phyloP scores from a whole-genome alignment of 371 early-diverging fungal genomes.

The Capillidium heterosporum region DNA sequence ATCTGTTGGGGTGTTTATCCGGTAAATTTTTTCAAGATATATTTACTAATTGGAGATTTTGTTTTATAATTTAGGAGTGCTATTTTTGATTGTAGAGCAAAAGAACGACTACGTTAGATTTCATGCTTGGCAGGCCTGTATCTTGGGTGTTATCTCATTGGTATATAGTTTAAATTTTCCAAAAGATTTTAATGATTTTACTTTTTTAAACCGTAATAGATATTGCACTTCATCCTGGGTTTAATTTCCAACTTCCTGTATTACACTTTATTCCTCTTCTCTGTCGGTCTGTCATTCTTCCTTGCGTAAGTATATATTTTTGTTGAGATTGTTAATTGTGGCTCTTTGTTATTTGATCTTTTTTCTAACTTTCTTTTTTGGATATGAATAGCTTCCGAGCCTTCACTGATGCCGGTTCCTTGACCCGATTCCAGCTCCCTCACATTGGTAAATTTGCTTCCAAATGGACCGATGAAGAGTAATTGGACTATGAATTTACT shows the following conservation, averaged over 20 bases:
- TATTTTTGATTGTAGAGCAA: conserved; percentile 53
- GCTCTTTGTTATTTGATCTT: neutral
- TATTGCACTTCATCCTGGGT: conserved; percentile 12
- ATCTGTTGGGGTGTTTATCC: conserved; percentile 44
- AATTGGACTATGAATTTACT: no score
- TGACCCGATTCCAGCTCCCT: conserved; percentile 38
- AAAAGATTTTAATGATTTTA: neutral
- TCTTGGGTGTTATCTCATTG: conserved; percentile 8
- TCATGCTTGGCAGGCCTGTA: conserved; percentile 58
- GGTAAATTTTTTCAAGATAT: conserved; percentile 19
- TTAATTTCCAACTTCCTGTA: conserved; percentile 26
- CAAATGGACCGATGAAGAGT: conserved; percentile 42
- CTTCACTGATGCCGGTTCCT: conserved; percentile 36
- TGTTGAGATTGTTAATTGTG: neutral
- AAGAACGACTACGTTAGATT: conserved; percentile 70
- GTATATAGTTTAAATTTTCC: neutral
- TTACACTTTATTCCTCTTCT: conserved; percentile 30
- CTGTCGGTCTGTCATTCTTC: neutral
- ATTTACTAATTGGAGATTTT: neutral
- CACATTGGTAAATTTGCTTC: conserved; percentile 35
- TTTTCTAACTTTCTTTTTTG: neutral
- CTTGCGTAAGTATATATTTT: neutral
- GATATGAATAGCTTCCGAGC: conserved; percentile 26
- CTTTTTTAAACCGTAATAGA: neutral
- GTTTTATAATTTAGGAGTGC: conserved; percentile 23